Evolutionary conservation across 2,329 filamentous ascomycete species (phyloP), one percentile per base, ranked within the genome.

Genomic region (Plectosphaerella plurivora): DNA sequence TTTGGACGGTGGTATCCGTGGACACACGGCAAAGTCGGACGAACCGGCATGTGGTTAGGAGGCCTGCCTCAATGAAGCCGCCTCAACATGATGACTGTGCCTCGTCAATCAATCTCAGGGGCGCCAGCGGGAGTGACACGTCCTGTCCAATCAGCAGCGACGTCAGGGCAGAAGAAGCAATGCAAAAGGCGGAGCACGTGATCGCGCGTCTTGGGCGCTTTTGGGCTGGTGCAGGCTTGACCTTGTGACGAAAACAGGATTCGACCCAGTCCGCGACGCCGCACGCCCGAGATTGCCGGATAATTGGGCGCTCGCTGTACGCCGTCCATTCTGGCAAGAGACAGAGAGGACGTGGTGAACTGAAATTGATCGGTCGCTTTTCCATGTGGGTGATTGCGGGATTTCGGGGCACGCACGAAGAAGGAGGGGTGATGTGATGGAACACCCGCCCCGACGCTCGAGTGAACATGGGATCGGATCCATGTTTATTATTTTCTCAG

Each of bases 1-100:
- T 47, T 65, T 84, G 1, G 79, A 84, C 55, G 81, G 82, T 7
- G 81, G 81, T 1, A 64, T 75, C 1, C 73, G 76, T 47, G 80
- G 78, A 5, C 66, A 72, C 49, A 59, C 24, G 44, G 24, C 4
- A 51, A 53, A n/a, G 20, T 55, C 53, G 42, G 72, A 73, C 51
- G 70, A 77, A 61, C 74, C 74, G 22, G 68, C 57, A 5, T 72
- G 72, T 52, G 69, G 72, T 10, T 72, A 53, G 53, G n/a, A 18
- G 18, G 14, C 6, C 14, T 25, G 14, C 6, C 14, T 25, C 18
- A 25, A 36, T 25, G 20, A 41, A 10, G 12, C 25, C 33, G 8
- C 11, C 28, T 33, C 28, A 33, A 33, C 28, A 33, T 33, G 28
- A 33, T 33, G 28, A 33, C 28, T 33, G 28, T 33, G 8, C 28